These are phyloP conservation scores for Cryptococcus amylolentus DNA, from an alignment of 1,284 basidiomycete genomes.

Conservation along the genomic window DNA sequence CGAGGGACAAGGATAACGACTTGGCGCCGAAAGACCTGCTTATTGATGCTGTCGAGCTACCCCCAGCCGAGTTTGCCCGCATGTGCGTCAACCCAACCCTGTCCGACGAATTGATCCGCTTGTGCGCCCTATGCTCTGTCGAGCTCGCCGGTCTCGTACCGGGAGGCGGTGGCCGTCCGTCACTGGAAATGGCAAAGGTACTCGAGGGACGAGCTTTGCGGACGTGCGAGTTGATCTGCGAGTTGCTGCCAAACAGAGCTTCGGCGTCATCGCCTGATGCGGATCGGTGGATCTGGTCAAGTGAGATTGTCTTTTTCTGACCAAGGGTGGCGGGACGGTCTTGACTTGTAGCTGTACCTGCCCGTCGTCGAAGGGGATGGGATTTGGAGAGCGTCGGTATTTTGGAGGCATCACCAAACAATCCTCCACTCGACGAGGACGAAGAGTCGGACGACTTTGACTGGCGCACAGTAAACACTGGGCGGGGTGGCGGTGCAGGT, in stretches of 20 bases:
- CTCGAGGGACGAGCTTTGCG: conserved; percentile 23
- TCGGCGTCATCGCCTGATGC: conserved; percentile 34
- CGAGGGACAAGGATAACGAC: conserved; percentile 42
- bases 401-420: conserved; percentile 9
- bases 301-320: conserved; percentile 43
- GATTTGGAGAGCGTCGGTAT: conserved; percentile 31
- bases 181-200: background rate
- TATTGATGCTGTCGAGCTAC: conserved; percentile 20
- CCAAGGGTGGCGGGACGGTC: conserved; percentile 21
- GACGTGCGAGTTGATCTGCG: conserved; percentile 19
- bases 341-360: conserved; percentile 17
- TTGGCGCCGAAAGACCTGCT: conserved; percentile 48
- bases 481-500: conserved; percentile 31
- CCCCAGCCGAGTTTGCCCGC: conserved; percentile 6
- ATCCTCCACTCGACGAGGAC: too few species aligned
- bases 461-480: conserved; percentile 36
- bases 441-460: conserved; percentile 32
- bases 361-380: conserved; percentile 29
- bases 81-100: conserved; percentile 7
- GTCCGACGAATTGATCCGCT: conserved; percentile 32
- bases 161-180: too few species aligned
- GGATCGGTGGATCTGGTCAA: conserved; percentile 32
- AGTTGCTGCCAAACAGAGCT: conserved; percentile 37
- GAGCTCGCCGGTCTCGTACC: background rate
- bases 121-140: conserved; percentile 21